Evolutionary conservation across 2,329 filamentous ascomycete genomes (phyloP).

Genomic region (Diplocarpon mali): DNA sequence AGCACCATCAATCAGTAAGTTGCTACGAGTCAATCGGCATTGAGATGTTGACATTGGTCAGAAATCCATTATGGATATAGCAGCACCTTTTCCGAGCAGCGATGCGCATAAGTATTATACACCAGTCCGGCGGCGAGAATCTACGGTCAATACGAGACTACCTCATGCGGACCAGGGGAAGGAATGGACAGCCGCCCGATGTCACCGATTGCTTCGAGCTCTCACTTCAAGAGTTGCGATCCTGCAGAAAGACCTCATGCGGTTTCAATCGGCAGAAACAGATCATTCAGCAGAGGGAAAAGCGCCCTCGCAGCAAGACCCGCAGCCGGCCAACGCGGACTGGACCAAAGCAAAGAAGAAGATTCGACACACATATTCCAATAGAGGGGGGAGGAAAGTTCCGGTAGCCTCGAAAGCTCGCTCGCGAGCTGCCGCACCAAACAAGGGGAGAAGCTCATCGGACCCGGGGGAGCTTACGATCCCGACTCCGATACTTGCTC

Average conservation of each 20-base stretch:
- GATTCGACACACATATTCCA: constrained; percentile 24
- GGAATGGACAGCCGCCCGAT: constrained; percentile 33
- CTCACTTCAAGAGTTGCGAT: constrained; percentile 33
- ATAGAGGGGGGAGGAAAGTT: constrained; percentile 7
- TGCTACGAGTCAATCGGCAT: not conserved
- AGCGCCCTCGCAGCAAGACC: not conserved
- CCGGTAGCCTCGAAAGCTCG: not conserved
- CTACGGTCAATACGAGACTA: constrained; percentile 15
- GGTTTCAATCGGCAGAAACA: constrained; percentile 9
- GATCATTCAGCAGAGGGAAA: not conserved
- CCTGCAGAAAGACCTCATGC: constrained; percentile 28
- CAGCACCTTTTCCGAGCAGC: constrained; percentile 1
- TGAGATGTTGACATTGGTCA: constrained; percentile 1
- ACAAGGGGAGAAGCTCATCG: constrained; percentile 8
- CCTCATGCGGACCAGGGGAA: constrained; percentile 14
- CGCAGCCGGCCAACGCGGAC: constrained; percentile 12
- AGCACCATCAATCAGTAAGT: not conserved
- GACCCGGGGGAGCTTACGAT: constrained; percentile 24
- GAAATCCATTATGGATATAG: constrained; percentile 7
- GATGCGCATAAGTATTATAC: constrained; percentile 18
- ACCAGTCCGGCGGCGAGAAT: constrained; percentile 20
- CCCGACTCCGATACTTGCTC: constrained; percentile 26
- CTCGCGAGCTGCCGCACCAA: not conserved
- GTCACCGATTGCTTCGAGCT: constrained; percentile 33
- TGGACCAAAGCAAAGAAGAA: constrained; percentile 20